phyloP scores from a whole-genome alignment of 306 rosid genomes.

The Canavalia ensiformis region DNA sequence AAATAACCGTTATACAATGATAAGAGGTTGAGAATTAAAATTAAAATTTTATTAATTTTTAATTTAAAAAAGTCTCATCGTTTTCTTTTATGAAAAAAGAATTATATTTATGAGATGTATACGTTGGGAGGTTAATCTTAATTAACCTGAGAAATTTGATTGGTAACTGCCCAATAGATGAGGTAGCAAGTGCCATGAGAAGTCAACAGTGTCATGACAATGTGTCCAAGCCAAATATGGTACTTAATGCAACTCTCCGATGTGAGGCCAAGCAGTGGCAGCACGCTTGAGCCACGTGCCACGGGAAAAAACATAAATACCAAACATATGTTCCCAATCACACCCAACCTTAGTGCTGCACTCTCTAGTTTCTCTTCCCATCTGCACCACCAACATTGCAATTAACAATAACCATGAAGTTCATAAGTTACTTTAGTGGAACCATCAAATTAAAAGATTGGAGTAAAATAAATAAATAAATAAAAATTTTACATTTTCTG shows the following conservation, averaged over 20 bases:
- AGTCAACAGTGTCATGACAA: conserved; percentile 69
- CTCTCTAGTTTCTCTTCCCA: conserved; percentile 66
- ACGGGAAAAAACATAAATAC: conserved; percentile 77
- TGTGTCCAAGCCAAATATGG: conserved; percentile 88
- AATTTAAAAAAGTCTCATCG: too few species aligned
- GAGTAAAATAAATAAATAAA: not conserved
- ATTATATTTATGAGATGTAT: too few species aligned
- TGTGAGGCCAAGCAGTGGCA: conserved; percentile 79
- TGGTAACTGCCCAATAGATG: conserved; percentile 57
- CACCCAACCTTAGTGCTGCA: conserved; percentile 57
- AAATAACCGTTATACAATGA: too few species aligned
- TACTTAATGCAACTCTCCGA: conserved; percentile 79
- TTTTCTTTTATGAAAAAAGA: too few species aligned
- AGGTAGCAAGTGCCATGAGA: conserved; percentile 66
- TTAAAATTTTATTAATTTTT: too few species aligned
- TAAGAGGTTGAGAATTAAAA: too few species aligned
- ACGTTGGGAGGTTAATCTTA: not conserved
- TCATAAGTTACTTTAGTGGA: not conserved
- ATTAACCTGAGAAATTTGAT: conserved; percentile 56
- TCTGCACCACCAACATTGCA: conserved; percentile 50
- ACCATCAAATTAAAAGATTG: not conserved
- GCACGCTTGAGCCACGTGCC: conserved; percentile 78
- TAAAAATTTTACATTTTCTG: conserved; percentile 57
- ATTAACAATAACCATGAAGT: not conserved
- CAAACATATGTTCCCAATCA: conserved; percentile 67